These are phyloP conservation scores for Talaromyces rugulosus DNA, from an alignment of 2,329 filamentous ascomycete species.

Conservation along the genomic window DNA sequence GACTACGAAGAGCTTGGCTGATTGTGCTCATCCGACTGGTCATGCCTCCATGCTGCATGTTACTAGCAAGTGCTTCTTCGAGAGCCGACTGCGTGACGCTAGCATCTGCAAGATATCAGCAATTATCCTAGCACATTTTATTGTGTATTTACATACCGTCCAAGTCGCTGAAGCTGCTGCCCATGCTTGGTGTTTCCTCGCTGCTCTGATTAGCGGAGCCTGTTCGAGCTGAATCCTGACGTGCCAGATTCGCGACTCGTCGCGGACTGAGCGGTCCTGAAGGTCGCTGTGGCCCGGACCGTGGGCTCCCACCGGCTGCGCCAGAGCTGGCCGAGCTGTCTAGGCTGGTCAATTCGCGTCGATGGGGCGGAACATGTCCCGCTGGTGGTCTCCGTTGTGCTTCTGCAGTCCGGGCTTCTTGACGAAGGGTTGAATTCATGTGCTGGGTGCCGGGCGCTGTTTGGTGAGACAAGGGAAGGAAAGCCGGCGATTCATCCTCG, in stretches of 20 bases:
- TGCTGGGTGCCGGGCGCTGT: constrained; percentile 23
- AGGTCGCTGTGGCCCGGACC: constrained; percentile 17
- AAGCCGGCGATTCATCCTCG: constrained; percentile 43
- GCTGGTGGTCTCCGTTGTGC: constrained; percentile 23
- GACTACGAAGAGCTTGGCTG: constrained; percentile 52
- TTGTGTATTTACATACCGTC: constrained; percentile 44
- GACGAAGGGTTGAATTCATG: constrained; percentile 39
- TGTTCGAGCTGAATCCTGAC: constrained; percentile 44
- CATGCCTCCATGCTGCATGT: constrained; percentile 54
- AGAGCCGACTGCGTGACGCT: constrained; percentile 62
- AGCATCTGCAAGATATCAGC: constrained; percentile 42
- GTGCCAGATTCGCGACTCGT: constrained; percentile 47
- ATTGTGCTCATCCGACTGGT: constrained; percentile 48
- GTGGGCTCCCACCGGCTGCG: constrained; percentile 21
- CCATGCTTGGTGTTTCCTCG: constrained; percentile 58
- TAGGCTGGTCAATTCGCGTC: constrained; percentile 19
- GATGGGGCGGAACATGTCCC: constrained; percentile 20
- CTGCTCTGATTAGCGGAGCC: constrained; percentile 42
- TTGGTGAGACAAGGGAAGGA: constrained; percentile 37
- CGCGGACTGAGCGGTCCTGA: constrained; percentile 36
- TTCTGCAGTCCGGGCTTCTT: constrained; percentile 27
- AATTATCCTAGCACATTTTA: not conserved
- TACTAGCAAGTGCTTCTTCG: constrained; percentile 60
- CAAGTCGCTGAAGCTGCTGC: constrained; percentile 62
- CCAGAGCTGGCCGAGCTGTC: constrained; percentile 37